Evolutionary conservation across 1,139 yeast species (phyloP).

Genomic region (Scheffersomyces quercinus): DNA sequence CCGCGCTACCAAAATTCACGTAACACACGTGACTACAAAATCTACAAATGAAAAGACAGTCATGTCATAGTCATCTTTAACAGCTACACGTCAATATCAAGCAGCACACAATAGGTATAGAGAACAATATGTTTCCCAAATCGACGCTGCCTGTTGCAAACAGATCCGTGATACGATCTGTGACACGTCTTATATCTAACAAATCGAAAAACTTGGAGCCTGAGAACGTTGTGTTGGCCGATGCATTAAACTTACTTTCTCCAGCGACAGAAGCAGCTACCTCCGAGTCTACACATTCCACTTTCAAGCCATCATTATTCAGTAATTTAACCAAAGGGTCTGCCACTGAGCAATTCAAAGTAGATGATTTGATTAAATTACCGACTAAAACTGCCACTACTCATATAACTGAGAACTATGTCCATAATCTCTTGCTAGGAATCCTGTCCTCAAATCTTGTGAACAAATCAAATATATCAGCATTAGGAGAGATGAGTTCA

Average conservation of each 20-base stretch:
- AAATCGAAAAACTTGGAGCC: conserved; percentile 8
- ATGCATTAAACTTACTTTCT: conserved; percentile 41
- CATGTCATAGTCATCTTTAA: too few species aligned
- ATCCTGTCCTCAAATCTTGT: conserved; percentile 17
- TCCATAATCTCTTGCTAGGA: conserved; percentile 21
- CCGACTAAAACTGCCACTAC: conserved; percentile 9
- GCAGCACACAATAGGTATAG: too few species aligned
- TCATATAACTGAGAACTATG: conserved; percentile 14
- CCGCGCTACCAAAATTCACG: too few species aligned
- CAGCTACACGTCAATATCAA: too few species aligned
- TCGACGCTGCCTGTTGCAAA: background rate
- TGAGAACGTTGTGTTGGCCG: conserved; percentile 33
- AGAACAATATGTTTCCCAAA: background rate
- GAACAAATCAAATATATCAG: conserved; percentile 8
- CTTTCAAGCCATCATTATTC: conserved; percentile 39
- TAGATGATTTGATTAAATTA: conserved; percentile 12
- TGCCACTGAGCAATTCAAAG: conserved; percentile 27
- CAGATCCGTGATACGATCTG: background rate
- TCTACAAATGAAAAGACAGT: too few species aligned
- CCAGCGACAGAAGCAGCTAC: conserved; percentile 13
- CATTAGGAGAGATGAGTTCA: conserved; percentile 16
- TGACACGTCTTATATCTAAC: conserved; percentile 8
- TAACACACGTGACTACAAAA: too few species aligned
- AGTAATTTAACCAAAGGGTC: conserved; percentile 34
- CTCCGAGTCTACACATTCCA: conserved; percentile 4